Evolutionary conservation across 192 early-diverging fungal genomes (phyloP).

Genomic region (Chytriomyces sp.): DNA sequence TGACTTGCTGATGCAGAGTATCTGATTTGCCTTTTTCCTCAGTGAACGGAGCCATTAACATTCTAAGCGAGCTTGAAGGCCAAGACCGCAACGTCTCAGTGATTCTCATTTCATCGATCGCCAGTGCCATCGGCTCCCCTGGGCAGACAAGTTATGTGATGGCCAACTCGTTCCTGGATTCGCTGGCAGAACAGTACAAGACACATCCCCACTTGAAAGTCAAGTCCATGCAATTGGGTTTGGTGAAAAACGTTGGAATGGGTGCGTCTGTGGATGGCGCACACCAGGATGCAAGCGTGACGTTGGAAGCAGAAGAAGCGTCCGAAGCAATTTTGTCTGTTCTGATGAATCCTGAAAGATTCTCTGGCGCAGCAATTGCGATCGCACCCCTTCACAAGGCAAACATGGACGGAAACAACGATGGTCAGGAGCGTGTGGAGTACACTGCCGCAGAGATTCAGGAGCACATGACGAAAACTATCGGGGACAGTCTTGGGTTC

Average conservation of each 20-base stretch:
- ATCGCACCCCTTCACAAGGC: not conserved
- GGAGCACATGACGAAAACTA: not conserved
- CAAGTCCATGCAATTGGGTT: conserved; percentile 6
- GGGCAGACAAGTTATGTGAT: conserved; percentile 23
- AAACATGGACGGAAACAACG: not conserved
- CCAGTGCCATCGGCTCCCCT: conserved; percentile 1
- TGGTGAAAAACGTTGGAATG: conserved; percentile 26
- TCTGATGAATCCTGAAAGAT: not conserved
- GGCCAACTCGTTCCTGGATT: conserved; percentile 17
- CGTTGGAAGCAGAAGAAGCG: not conserved
- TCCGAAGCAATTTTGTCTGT: not conserved
- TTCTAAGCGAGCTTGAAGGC: not conserved
- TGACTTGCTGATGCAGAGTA: too few relatives aligned
- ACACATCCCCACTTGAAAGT: not conserved
- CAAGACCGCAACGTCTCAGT: not conserved
- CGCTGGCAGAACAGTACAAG: not conserved
- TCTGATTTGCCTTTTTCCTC: too few relatives aligned
- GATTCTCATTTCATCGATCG: conserved; percentile 17
- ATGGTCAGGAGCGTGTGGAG: not conserved
- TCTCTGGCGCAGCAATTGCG: not conserved
- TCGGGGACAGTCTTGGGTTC: conserved; percentile 6
- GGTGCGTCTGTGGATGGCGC: not conserved
- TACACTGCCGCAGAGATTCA: not conserved
- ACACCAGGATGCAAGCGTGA: conserved; percentile 3
- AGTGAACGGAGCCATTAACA: not conserved